phyloP scores from a whole-genome alignment of 805 yeast species.

The Candida tibetensis region DNA sequence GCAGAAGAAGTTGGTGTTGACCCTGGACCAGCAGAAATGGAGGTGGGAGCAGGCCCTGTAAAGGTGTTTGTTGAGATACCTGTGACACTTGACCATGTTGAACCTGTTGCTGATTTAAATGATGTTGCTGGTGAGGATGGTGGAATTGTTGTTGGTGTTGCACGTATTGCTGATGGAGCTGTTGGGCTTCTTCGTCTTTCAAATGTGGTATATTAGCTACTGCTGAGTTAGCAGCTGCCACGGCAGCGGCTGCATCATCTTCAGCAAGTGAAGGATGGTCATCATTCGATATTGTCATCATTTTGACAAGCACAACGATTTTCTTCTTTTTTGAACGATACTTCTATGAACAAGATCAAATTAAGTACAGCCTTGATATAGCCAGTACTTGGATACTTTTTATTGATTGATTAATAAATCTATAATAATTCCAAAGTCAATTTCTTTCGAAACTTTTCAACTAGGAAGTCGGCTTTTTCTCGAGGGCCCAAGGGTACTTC shows the following conservation, averaged over 20 bases:
- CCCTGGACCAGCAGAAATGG: slow-evolving; percentile 6
- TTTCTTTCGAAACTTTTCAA: background rate
- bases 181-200: slow-evolving; percentile 11
- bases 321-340: background rate
- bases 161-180: slow-evolving; percentile 9
- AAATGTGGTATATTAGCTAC: slow-evolving; percentile 8
- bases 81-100: slow-evolving; percentile 9
- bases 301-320: too few species aligned
- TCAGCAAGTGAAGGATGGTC: slow-evolving; percentile 9
- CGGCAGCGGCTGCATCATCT: slow-evolving; percentile 13
- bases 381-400: too few species aligned
- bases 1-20: slow-evolving; percentile 8
- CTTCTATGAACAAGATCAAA: too few species aligned
- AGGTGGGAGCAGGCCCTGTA: slow-evolving; percentile 7
- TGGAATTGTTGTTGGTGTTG: slow-evolving; percentile 12
- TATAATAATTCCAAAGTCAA: background rate
- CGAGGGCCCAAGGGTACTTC: slow-evolving; percentile 1
- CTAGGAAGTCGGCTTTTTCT: slow-evolving; percentile 1
- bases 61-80: slow-evolving; percentile 6
- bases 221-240: slow-evolving; percentile 11
- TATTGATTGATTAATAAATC: background rate
- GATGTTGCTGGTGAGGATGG: slow-evolving; percentile 12
- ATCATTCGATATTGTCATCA: slow-evolving; percentile 11
- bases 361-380: too few species aligned
- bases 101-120: slow-evolving; percentile 10